Evolutionary conservation across 2,329 filamentous ascomycete species (phyloP).

Genomic region (Neurospora sp.): DNA sequence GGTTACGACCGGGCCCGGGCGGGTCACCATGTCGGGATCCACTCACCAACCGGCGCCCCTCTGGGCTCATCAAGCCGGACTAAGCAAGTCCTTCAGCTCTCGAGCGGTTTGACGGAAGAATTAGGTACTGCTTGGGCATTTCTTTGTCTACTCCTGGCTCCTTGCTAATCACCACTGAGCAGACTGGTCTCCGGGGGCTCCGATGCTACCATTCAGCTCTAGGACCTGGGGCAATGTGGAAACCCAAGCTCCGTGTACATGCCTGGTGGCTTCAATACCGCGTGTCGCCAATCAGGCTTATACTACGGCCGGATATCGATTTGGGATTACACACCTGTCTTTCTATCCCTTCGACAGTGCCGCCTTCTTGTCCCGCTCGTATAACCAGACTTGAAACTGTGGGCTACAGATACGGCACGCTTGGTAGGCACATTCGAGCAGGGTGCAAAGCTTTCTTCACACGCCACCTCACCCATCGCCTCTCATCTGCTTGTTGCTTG

Average conservation of each 20-base stretch:
- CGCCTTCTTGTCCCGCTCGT: slow-evolving; percentile 68
- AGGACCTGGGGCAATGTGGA: slow-evolving; percentile 64
- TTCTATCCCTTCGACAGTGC: slow-evolving; percentile 73
- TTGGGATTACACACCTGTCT: slow-evolving; percentile 64
- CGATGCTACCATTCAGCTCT: slow-evolving; percentile 74
- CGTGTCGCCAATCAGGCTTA: slow-evolving; percentile 23
- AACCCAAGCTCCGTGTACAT: slow-evolving; percentile 40
- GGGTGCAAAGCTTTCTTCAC: slow-evolving; percentile 61
- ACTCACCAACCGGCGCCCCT: slow-evolving; percentile 21
- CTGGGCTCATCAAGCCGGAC: slow-evolving; percentile 67
- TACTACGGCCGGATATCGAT: slow-evolving; percentile 35
- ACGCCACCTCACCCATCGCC: slow-evolving; percentile 66
- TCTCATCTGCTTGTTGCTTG: slow-evolving; percentile 73
- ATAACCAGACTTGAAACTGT: slow-evolving; percentile 71
- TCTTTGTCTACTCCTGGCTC: background rate
- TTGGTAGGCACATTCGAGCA: slow-evolving; percentile 60
- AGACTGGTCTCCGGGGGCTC: slow-evolving; percentile 78
- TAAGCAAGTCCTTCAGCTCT: slow-evolving; percentile 62
- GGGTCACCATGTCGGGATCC: slow-evolving; percentile 16
- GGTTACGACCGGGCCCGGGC: slow-evolving; percentile 11
- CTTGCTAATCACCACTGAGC: background rate
- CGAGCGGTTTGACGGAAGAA: slow-evolving; percentile 73
- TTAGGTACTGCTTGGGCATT: slow-evolving; percentile 33
- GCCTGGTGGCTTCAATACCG: slow-evolving; percentile 26
- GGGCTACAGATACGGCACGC: slow-evolving; percentile 51